phyloP scores from a whole-genome alignment of 139 green algal species.

The Eudorina sp. region DNA sequence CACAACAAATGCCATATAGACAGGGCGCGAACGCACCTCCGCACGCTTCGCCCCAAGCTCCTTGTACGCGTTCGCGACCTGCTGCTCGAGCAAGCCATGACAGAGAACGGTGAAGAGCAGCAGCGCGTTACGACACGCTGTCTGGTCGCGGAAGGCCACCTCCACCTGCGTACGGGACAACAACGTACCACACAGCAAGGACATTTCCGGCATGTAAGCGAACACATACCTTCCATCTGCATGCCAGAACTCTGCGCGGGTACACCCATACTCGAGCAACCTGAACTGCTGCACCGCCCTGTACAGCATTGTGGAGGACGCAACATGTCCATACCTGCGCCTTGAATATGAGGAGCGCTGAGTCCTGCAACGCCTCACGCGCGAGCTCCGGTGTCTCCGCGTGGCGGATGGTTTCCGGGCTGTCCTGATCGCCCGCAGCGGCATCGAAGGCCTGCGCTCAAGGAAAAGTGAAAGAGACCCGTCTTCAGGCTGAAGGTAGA shows the following conservation, averaged over 20 bases:
- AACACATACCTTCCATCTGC: too few relatives aligned
- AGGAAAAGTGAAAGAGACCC: too few relatives aligned
- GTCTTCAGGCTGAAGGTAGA: too few relatives aligned
- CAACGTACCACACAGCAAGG: too few relatives aligned
- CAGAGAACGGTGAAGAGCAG: constrained; percentile 66
- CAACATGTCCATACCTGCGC: constrained; percentile 43
- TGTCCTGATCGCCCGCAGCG: constrained; percentile 39
- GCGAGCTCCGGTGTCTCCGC: constrained; percentile 73
- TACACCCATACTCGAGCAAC: too few relatives aligned
- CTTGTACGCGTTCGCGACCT: constrained; percentile 58
- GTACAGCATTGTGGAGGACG: not conserved
- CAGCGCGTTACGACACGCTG: constrained; percentile 68
- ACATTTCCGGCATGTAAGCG: too few relatives aligned
- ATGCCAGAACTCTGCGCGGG: too few relatives aligned
- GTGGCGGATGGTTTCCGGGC: constrained; percentile 61
- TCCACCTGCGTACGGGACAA: constrained; percentile 51
- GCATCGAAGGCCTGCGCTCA: constrained; percentile 36
- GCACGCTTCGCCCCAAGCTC: constrained; percentile 61
- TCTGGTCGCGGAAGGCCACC: constrained; percentile 70
- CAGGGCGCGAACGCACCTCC: constrained; percentile 63
- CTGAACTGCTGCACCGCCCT: not conserved
- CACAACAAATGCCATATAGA: too few relatives aligned
- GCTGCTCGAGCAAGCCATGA: constrained; percentile 65
- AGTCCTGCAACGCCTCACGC: constrained; percentile 64
- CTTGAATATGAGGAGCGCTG: constrained; percentile 69